Evolutionary conservation across 768 basidiomycete species (phyloP), one percentile per base, ranked within the genome.

Genomic region (Boletus patriciae): DNA sequence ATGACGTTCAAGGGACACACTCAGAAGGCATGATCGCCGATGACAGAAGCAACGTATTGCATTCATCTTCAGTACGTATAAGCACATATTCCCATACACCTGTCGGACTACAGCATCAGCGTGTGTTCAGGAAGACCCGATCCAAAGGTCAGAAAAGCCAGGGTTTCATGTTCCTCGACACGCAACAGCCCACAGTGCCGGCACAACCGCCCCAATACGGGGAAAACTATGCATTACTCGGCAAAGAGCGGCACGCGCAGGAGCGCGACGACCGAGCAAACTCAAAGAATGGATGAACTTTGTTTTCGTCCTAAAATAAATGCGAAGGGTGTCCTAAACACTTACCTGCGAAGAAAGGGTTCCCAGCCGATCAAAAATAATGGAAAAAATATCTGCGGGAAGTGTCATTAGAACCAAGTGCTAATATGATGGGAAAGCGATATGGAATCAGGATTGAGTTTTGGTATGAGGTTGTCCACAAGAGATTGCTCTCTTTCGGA

Each of bases 201-300:
- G 67, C 73, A 68, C 67, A 66, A 60, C 71, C 57, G 63, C 70
- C 68, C 75, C 85, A 86, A 75, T 75, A 86, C 84, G 82, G 72
- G 61, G 66, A 42, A 67, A 54, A 34, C 63, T 58, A 61, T 51
- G 73, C 74, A 74, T 71, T 36, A 70, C 76, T 70, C 72, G 52
- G 62, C 62, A 55, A 70, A 66, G 72, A 74, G 75, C 70, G 76
- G 73, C 72, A 66, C 60, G 50, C 61, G 62, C 55, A 63, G 64
- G 66, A 68, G 71, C 65, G 68, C 63, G 50, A 66, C 59, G 60
- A 68, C 61, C 69, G 69, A 73, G 75, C 58, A 74, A 71, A 72
- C 76, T 88, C 87, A 87, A 88, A 78, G 86, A 88, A 88, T 88
- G 87, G 87, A 88, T 88, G 81, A 88, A 87, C 86, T 88, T 82